A percentile compares a stretch with the other conserved stretches of the same genome.
Conservation (phyloP, 176 grass and related monocot genomes). For the Oryza nivara region DNA sequence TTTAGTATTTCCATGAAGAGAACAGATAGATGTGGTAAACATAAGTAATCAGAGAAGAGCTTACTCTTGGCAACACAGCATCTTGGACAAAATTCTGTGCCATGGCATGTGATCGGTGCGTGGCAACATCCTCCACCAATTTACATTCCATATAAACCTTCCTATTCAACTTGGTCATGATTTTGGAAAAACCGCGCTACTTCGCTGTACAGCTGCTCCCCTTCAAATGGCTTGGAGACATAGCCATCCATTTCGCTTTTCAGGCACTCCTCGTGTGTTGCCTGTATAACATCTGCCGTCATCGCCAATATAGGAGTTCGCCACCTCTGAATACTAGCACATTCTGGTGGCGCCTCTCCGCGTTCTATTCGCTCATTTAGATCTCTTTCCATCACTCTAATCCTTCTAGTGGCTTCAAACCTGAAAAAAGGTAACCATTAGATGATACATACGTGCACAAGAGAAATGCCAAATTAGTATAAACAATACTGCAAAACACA, state of each 20-base stretch:
- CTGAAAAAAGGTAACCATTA: conserved; percentile 48
- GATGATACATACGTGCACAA: neutral
- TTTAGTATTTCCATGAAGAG: neutral
- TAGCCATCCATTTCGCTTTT: conserved; percentile 93
- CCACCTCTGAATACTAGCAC: conserved; percentile 59
- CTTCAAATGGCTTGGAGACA: conserved; percentile 98
- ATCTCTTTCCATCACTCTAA: conserved; percentile 79
- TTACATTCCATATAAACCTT: conserved; percentile 61
- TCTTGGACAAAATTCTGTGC: conserved; percentile 27
- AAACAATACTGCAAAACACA: conserved; percentile 7
- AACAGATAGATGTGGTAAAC: neutral
- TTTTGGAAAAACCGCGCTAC: conserved; percentile 86
- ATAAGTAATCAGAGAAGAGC: conserved; percentile 29
- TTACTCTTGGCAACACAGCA: conserved; percentile 54
- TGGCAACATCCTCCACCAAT: conserved; percentile 54
- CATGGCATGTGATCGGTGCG: conserved; percentile 12
- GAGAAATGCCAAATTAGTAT: conserved; percentile 3
- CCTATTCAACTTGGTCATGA: conserved; percentile 62
- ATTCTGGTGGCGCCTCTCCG: conserved; percentile 53
- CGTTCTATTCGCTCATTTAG: conserved; percentile 73
- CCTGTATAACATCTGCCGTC: conserved; percentile 99
- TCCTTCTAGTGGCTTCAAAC: conserved; percentile 90
- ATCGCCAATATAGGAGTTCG: conserved; percentile 94
- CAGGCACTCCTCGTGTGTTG: conserved; percentile 90
- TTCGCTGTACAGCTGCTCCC: conserved; percentile 97